phyloP scores from a whole-genome alignment of 768 basidiomycete species.

The Termitomyces sp. region DNA sequence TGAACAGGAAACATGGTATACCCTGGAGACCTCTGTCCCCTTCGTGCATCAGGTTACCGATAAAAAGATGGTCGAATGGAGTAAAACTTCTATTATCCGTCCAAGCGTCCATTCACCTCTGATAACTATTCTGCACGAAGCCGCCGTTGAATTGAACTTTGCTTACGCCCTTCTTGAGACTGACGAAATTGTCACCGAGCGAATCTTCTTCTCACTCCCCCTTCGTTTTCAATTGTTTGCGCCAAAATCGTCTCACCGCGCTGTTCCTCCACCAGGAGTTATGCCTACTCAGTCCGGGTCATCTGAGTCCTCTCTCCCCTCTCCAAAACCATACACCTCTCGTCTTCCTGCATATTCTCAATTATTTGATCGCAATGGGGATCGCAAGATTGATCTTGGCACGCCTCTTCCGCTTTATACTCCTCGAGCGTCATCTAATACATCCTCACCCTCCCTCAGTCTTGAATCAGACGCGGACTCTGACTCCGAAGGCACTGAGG shows the following conservation, averaged over 20 bases:
- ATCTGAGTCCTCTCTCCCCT: slow-evolving; percentile 10
- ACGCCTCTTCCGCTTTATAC: slow-evolving; percentile 62
- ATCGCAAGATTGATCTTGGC: slow-evolving; percentile 62
- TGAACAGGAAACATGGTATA: slow-evolving; percentile 45
- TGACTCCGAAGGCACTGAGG: neutral
- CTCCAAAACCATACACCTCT: slow-evolving; percentile 16
- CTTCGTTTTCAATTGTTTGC: slow-evolving; percentile 42
- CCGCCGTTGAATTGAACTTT: slow-evolving; percentile 48
- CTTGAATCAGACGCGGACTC: neutral
- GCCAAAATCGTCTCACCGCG: slow-evolving; percentile 17
- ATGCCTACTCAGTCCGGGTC: neutral
- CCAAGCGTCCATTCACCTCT: slow-evolving; percentile 50
- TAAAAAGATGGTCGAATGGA: slow-evolving; percentile 30
- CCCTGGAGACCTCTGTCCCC: slow-evolving; percentile 50
- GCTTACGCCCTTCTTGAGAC: slow-evolving; percentile 44
- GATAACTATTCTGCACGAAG: slow-evolving; percentile 47
- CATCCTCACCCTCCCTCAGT: slow-evolving; percentile 7
- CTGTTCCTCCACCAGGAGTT: slow-evolving; percentile 8
- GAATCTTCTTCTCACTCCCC: slow-evolving; percentile 42
- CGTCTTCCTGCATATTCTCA: slow-evolving; percentile 73
- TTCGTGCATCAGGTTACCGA: slow-evolving; percentile 27
- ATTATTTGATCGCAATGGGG: slow-evolving; percentile 69
- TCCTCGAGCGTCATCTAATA: slow-evolving; percentile 21
- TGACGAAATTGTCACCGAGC: slow-evolving; percentile 23
- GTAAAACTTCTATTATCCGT: slow-evolving; percentile 31